Evolutionary conservation across 1,139 yeast species (phyloP).

Genomic region (Saccharomyces pastorianus): DNA sequence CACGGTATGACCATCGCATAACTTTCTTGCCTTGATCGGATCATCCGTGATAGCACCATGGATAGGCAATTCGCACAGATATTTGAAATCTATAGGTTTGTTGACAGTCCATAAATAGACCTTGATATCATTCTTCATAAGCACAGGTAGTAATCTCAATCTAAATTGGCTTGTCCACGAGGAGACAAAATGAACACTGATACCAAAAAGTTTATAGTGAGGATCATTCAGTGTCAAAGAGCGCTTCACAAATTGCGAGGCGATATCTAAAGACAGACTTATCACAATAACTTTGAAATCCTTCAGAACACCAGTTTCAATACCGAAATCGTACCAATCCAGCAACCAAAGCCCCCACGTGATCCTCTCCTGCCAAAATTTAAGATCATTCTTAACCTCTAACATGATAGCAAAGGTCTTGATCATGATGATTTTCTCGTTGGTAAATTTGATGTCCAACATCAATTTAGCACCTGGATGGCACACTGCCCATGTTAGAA

Average conservation of each 20-base stretch:
- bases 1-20: conserved; percentile 5
- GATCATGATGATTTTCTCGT: conserved; percentile 51
- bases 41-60: conserved; percentile 59
- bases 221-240: conserved; percentile 32
- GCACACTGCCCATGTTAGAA: conserved; percentile 50
- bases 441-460: conserved; percentile 75
- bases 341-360: conserved; percentile 80
- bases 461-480: conserved; percentile 44
- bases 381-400: conserved; percentile 41
- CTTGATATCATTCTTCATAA: conserved; percentile 39
- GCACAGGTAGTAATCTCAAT: conserved; percentile 31
- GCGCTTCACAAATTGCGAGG: conserved; percentile 30
- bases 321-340: conserved; percentile 51
- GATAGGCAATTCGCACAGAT: conserved; percentile 38
- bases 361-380: conserved; percentile 60
- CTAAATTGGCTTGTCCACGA: conserved; percentile 39
- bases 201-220: conserved; percentile 36
- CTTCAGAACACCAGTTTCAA: conserved; percentile 34
- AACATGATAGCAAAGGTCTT: conserved; percentile 45
- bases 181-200: conserved; percentile 37
- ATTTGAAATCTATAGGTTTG: conserved; percentile 35
- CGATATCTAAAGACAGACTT: conserved; percentile 38
- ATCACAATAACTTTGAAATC: conserved; percentile 46
- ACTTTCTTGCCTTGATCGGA: conserved; percentile 33
- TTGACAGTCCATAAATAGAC: conserved; percentile 84